Evolutionary conservation across 176 grass and related monocot genomes (phyloP), one percentile per base, ranked within the genome.

Genomic region (Musa acuminata): DNA sequence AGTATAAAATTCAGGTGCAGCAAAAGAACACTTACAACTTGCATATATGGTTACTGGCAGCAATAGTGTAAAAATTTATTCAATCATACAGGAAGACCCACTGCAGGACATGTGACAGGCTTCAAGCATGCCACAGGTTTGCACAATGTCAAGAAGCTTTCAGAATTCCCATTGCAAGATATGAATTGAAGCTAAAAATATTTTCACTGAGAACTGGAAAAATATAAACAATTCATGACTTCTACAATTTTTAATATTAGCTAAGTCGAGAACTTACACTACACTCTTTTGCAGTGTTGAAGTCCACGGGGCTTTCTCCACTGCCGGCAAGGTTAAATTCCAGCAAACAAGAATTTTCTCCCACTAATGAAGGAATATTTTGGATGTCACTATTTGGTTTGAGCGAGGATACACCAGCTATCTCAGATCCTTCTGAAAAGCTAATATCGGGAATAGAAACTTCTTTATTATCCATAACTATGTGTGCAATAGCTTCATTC

Each of bases 321-420:
- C 84, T 71, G 71, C 80, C 82, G 57, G 69, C 85, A 13, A 64
- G 16, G 50, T 85, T 91, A 53, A 83, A 86, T 82, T 92, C 93
- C 67, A 88, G 89, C 59, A 88, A 81, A 16, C 84, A 75, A 82
- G 95, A 86, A 85, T 78, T 98, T 77, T 98, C 95, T 83, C 88
- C 90, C 55, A 92, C 85, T 22, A 83, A 82, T 68, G 90, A 93
- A n/a, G 72, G 26, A 81, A 63, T 71, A 83, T 93, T 90, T 52
- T 84, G 80, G 63, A 84, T 78, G 50, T 79, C 87, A 75, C 17
- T 43, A 75, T 75, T 62, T 27, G 79, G 27, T 65, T 87, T 54
- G 64, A 62, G 79, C 74, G 70, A 70, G 78, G 83, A 77, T 80
- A 26, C 72, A 81, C 82, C 49, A 43, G 52, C 66, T 24, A 71